phyloP scores from a whole-genome alignment of 805 yeast species.

The Zygoascus tannicola region DNA sequence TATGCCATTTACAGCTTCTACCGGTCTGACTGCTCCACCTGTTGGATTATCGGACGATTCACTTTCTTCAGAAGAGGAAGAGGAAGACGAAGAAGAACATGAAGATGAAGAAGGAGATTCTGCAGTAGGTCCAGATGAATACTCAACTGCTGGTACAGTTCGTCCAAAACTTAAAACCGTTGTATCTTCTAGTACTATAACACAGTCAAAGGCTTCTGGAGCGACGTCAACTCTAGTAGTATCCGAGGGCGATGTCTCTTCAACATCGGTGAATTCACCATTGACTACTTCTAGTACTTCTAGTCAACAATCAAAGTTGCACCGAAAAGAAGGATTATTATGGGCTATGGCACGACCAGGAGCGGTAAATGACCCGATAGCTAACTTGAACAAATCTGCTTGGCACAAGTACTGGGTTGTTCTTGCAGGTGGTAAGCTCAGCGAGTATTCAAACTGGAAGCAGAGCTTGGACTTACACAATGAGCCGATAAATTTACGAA shows the following conservation, averaged over 20 bases:
- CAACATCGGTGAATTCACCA: no score
- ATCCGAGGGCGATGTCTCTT: background rate
- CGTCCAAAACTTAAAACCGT: background rate
- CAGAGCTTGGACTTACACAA: conserved; percentile 52
- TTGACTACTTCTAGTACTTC: background rate
- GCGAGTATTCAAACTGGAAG: conserved; percentile 76
- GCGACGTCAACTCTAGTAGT: background rate
- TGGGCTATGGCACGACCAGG: conserved; percentile 37
- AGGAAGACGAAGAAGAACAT: background rate
- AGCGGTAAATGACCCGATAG: conserved; percentile 24
- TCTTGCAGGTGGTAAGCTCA: conserved; percentile 53
- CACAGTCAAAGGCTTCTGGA: background rate
- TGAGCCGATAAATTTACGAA: conserved; percentile 60
- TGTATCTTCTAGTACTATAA: background rate
- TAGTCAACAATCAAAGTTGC: background rate
- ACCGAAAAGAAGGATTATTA: conserved; percentile 33
- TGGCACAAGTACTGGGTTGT: conserved; percentile 93
- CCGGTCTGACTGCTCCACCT: background rate
- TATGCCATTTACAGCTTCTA: background rate
- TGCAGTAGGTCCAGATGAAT: background rate
- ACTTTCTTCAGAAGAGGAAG: background rate
- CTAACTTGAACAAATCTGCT: conserved; percentile 29
- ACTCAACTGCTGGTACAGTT: background rate
- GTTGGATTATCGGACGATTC: background rate
- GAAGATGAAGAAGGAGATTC: background rate